Base-by-base conservation (phyloP, 257 asterid genomes). In the Buddleja alternifolia region DNA sequence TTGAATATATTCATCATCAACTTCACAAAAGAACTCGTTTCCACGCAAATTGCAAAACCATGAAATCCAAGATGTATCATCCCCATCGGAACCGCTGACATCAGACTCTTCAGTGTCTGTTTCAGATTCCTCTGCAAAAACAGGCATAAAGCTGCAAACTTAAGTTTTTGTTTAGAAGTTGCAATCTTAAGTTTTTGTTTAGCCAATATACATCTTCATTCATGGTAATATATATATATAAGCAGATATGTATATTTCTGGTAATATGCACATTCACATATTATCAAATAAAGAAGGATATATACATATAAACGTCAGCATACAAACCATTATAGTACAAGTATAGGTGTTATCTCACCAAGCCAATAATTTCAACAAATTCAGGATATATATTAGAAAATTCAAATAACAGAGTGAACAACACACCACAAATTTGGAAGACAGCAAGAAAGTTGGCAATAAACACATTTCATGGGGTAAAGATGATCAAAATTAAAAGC, bases 41-140 rank as follows among this genome's bases (percentile, higher is more conserved):
- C 99, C 99, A n/a, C 99, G 84, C 83, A 90, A 80, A 79, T 93
- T 93, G 86, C 99, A 93, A 80, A 90, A 93, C 99, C 99, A 93
- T 32, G 97, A 88, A 77, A 93, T 91, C 99, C 99, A 93, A 10
- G 97, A 93, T 42, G 97, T 87, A 73, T 93, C 97, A 48, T 93
- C 99, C 78, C 97, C 99, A 63, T 93, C 99, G 69, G 99, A 90
- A 61, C 96, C 99, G 79, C 97, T 93, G 69, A 85, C 91, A 72
- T 93, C 97, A 73, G 97, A 90, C 75, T 84, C 99, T 78, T 90
- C 99, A 76, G 93, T 90, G 79, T 90, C 99, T 69, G 97, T 85
- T 63, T 87, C 96, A 62, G 96, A 93, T 78, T 93, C 99, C 63
- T 85, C 99, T 93, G 92, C 84, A 79, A 51, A 83, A 77, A 46